Base-by-base conservation (phyloP, 2,329 filamentous ascomycete species). In the Diaporthe amygdali region DNA sequence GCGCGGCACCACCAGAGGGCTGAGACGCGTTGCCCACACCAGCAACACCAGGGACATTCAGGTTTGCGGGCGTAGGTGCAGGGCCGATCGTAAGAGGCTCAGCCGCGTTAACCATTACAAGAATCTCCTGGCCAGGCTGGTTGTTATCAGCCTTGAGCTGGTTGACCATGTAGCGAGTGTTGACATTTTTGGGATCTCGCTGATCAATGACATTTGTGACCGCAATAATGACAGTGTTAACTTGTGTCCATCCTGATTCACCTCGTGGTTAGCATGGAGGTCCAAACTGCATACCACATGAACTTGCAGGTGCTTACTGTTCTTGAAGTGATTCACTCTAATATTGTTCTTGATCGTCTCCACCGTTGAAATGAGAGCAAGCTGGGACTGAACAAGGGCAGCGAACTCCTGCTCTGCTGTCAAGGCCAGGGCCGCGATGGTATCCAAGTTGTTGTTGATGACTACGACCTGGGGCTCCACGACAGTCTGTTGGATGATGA, bases 331-430 rank as follows among this genome's bases (percentile, higher is more conserved):
- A 74, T 83, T 84, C 54, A 82, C 69, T 12, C 82, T 80, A 72
- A 87, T 83, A 73, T 82, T 83, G 72, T 83, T 81, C 79, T 83
- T 83, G 76, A 84, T 80, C 27, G 78, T 79, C 72, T 83, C 78
- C 49, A 83, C 76, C 72, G 82, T 79, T 9, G 78, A 79, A 46
- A 80, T 74, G 22, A 83, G 76, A 12, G 79, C 79, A 27, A 83
- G 71, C 71, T 83, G 77, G 0, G 80, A 78, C 71, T 83, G 79
- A 7, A 83, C 75, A 15, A 82, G 77, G 44, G 78, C 78, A 20
- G 80, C 78, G 59, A 84, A 80, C 70, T 83, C 75, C 61, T 78
- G 77, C 75, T 84, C 82, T 15, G 79, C 81, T 27, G 80, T 61
- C 20, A 76, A 71, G 34, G 78, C 78, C 25, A 83, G 77, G 55